A percentile compares a stretch with the other conserved stretches of the same genome.
phyloP scores from a whole-genome alignment of 2,329 filamentous ascomycete genomes.

The Periconia digitata region DNA sequence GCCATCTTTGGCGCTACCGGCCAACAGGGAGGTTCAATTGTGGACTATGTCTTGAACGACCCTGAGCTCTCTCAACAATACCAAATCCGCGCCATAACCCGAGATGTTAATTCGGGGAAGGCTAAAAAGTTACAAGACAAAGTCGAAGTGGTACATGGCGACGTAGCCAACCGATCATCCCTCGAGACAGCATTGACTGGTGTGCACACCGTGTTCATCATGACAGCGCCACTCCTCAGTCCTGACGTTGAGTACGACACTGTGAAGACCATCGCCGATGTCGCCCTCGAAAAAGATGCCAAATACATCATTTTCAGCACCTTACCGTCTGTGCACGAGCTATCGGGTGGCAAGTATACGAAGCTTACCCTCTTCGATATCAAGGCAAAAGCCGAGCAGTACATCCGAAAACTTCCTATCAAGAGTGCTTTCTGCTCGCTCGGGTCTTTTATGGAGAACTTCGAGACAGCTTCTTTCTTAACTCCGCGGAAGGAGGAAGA shows the following conservation, averaged over 20 bases:
- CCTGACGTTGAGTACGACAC: conserved; percentile 24
- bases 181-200: conserved; percentile 47
- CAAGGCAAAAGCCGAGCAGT: conserved; percentile 51
- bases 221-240: conserved; percentile 44
- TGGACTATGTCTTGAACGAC: conserved; percentile 50
- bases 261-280: conserved; percentile 45
- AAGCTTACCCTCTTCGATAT: conserved; percentile 45
- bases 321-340: conserved; percentile 32
- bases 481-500: conserved; percentile 33
- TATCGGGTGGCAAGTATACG: conserved; percentile 38
- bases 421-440: conserved; percentile 16
- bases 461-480: conserved; percentile 18
- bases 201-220: conserved; percentile 53
- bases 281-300: conserved; percentile 39
- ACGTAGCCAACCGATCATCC: conserved; percentile 44
- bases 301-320: conserved; percentile 48
- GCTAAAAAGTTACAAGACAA: conserved; percentile 32
- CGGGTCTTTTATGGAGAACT: conserved; percentile 17
- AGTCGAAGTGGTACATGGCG: conserved; percentile 44
- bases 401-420: conserved; percentile 48
- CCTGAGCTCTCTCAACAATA: conserved; percentile 49
- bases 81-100: conserved; percentile 54
- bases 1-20: conserved; percentile 57
- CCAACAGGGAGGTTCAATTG: conserved; percentile 54
- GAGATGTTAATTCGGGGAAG: conserved; percentile 44